Evolutionary conservation across 2,329 filamentous ascomycete species (phyloP).

Genomic region (Fusarium ambrosium): DNA sequence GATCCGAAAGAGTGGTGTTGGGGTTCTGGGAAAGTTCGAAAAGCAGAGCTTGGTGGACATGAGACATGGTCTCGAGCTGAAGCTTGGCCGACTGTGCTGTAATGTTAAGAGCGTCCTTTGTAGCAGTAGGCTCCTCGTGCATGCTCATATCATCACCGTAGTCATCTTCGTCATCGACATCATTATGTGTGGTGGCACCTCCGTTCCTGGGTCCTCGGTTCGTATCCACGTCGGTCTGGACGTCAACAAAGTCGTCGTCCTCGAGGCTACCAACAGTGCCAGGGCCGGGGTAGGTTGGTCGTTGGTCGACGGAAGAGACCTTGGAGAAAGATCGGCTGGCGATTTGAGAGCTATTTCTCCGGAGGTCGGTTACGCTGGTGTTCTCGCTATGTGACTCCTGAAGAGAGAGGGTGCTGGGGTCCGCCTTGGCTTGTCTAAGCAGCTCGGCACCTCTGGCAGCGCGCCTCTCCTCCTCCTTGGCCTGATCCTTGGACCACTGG

Average conservation of each 20-base stretch:
- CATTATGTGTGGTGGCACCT: slow-evolving; percentile 53
- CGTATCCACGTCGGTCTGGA: slow-evolving; percentile 59
- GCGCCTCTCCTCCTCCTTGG: slow-evolving; percentile 87
- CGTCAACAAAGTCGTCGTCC: slow-evolving; percentile 67
- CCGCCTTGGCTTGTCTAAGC: slow-evolving; percentile 82
- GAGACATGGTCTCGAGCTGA: slow-evolving; percentile 90
- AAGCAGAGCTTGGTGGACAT: slow-evolving; percentile 86
- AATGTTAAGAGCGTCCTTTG: slow-evolving; percentile 95
- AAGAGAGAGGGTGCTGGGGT: slow-evolving; percentile 69
- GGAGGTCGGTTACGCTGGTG: slow-evolving; percentile 63
- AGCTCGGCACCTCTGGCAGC: slow-evolving; percentile 81
- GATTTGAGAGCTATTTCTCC: slow-evolving; percentile 61
- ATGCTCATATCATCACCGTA: slow-evolving; percentile 81
- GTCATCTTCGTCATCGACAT: slow-evolving; percentile 80
- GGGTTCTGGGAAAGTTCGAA: slow-evolving; percentile 77
- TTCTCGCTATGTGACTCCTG: slow-evolving; percentile 65
- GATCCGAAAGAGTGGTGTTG: slow-evolving; percentile 79
- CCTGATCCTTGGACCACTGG: slow-evolving; percentile 97
- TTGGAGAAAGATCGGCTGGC: slow-evolving; percentile 48
- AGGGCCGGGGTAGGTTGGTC: slow-evolving; percentile 53
- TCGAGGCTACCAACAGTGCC: slow-evolving; percentile 65
- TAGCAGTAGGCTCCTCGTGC: slow-evolving; percentile 78
- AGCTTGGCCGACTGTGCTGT: slow-evolving; percentile 95
- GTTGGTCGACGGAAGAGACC: slow-evolving; percentile 48
- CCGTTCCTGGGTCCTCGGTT: slow-evolving; percentile 55